Base-by-base conservation (phyloP, 805 yeast species). In the Candida methanosorbosa region DNA sequence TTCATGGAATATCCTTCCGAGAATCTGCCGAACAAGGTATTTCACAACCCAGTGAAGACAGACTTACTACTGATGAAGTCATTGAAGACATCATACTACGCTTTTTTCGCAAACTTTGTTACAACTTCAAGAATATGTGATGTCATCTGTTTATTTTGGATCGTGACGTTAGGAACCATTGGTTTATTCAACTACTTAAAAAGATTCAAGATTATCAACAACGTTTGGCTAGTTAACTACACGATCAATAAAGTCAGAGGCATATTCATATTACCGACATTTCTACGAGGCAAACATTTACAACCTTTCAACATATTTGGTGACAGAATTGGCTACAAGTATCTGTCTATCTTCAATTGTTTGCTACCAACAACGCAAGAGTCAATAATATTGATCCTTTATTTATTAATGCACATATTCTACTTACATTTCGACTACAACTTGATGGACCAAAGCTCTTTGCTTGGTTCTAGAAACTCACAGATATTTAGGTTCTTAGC, bases 401-500 rank as follows among this genome's bases (percentile, higher is more conserved):
- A 51, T 22, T 29, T 42, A 9, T 16, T 35, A 7, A 14, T 53
- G 14, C 33, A 38, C 11, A 27, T 37, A 7, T n/a, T 33, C 7
- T 37, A 44, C 11, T 15, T 43, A 3, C 18, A 33, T 2, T 15
- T 33, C n/a, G 45, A 41, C 15, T 53, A 48, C 26, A 26, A 30
- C 2, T 15, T 46, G 4, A 33, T 35, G n/a, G 35, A 22, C 4
- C 15, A 37, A 3, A 44, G 29, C 35, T 25, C 39, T 27, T 23
- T 51, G 2, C 35, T 52, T 11, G 52, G 54, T 2, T 34, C 42
- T 4, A 22, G 17, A 16, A 18, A 26, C 12, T 25, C 41, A 5
- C 57, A 54, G 27, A 27, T 59, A 28, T 59, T 60, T 15, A 55
- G 70, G 44, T 45, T 63, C 34, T 56, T 78, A 11, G 79, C 77